A percentile compares a stretch with the other conserved stretches of the same genome.
phyloP scores from a whole-genome alignment of 495 filamentous ascomycete species.

The Neurospora sp. region DNA sequence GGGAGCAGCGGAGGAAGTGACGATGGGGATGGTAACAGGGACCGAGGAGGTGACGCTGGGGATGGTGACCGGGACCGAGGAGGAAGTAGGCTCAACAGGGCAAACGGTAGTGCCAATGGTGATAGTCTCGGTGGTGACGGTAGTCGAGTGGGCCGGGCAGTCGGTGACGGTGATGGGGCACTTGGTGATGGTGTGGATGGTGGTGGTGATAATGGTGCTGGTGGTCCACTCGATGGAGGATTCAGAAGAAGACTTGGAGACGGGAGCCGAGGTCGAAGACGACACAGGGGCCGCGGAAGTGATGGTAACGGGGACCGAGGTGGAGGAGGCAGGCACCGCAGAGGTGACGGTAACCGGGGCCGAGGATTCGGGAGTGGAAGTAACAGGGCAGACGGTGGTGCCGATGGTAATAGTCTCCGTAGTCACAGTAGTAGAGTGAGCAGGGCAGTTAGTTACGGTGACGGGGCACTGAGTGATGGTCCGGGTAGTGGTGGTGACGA shows the following conservation, averaged over 20 bases:
- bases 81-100: slow-evolving; percentile 31
- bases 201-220: slow-evolving; percentile 49
- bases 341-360: neutral
- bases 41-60: neutral
- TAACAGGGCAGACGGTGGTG: slow-evolving; percentile 40
- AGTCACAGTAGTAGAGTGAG: slow-evolving; percentile 36
- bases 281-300: neutral
- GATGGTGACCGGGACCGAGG: neutral
- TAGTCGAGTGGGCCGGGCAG: slow-evolving; percentile 44
- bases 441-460: slow-evolving; percentile 49
- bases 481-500: slow-evolving; percentile 45
- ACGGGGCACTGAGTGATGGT: slow-evolving; percentile 49
- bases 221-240: slow-evolving; percentile 32
- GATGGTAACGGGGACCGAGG: neutral
- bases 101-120: slow-evolving; percentile 49
- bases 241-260: neutral
- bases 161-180: slow-evolving; percentile 45
- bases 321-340: no score
- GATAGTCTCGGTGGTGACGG: slow-evolving; percentile 43
- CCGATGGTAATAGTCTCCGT: slow-evolving; percentile 46
- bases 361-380: neutral
- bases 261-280: neutral
- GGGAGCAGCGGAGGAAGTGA: neutral
- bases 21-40: neutral
- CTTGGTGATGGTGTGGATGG: slow-evolving; percentile 45